Base-by-base conservation (phyloP, 2,329 filamentous ascomycete genomes). In the Colletotrichum orbiculare region DNA sequence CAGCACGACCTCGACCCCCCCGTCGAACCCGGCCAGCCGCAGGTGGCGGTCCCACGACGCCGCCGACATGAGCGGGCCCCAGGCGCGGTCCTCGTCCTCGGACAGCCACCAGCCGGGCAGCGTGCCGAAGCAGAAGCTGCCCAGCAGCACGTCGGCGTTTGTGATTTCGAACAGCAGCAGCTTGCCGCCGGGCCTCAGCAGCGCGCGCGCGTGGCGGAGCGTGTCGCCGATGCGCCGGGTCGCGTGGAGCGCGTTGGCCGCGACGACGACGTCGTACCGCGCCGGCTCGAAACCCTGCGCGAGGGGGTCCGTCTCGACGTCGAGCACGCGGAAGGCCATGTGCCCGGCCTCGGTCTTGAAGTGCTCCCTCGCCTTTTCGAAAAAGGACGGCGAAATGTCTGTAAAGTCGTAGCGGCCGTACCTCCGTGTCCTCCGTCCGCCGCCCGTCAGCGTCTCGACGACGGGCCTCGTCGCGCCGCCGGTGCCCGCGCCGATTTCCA, bases 301-400 rank as follows among this genome's bases (percentile, higher is more conserved):
- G 2, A 58, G 13, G 0, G 73, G 71, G 12, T 75, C 71, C n/a
- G 69, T 69, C 60, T 78, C 71, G 8, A 78, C 69, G 42, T 81
- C 73, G 6, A 81, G 71, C 2, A 70, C 71, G 38, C 74, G 74
- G 67, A 75, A 81, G 6, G 56, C 70, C 63, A 80, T 74, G 12
- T 59, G 52, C 3, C 55, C 62, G 8, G 37, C 42, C 54, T 69
- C 62, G 8, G 37, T 54, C 41, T 66, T 43, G 64, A 76, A 73
- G 11, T 60, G 62, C 25, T 72, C 64, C n/a, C 68, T 67, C 0
- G 77, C 77, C 9, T 71, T 67, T 25, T 73, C 72, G 49, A 81
- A 80, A 70, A 79, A 80, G 1, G 70, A 73, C 2, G 73, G 67
- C 0, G 78, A 79, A 35, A 80, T 78, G 49, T 82, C 79, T 3